A percentile compares a stretch with the other conserved stretches of the same genome.
Conservation (phyloP, 768 basidiomycete genomes). For the Leccinellum albellum region DNA sequence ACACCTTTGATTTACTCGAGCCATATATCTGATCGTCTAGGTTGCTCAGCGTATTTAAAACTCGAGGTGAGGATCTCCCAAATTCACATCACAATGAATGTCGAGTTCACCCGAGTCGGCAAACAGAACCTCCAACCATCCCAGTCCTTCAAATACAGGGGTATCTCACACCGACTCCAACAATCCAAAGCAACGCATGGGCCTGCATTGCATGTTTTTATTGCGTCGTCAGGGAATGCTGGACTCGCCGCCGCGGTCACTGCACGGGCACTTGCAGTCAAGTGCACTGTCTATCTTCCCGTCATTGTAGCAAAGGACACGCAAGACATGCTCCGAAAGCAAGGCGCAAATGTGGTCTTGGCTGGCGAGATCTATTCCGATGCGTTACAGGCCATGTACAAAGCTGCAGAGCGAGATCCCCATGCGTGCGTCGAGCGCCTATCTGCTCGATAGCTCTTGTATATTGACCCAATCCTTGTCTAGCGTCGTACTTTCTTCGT, state of each 20-base stretch:
- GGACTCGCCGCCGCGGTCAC: constrained; percentile 68
- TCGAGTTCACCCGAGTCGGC: neutral
- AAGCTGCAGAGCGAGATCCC: constrained; percentile 40
- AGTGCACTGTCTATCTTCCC: constrained; percentile 69
- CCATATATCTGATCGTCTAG: constrained; percentile 50
- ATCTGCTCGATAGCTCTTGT: neutral
- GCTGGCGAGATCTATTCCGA: constrained; percentile 57
- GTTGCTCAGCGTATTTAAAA: constrained; percentile 61
- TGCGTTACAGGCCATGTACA: constrained; percentile 48
- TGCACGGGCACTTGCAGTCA: constrained; percentile 48
- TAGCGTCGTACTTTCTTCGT: constrained; percentile 69
- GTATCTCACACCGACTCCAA: constrained; percentile 60
- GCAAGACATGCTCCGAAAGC: constrained; percentile 45
- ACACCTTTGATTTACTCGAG: constrained; percentile 65
- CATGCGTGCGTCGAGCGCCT: constrained; percentile 46
- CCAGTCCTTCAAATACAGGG: constrained; percentile 75
- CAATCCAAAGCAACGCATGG: constrained; percentile 50
- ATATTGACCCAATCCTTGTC: neutral
- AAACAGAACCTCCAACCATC: constrained; percentile 68
- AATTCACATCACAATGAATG: neutral
- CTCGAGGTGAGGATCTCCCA: constrained; percentile 53
- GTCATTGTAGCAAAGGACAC: constrained; percentile 47
- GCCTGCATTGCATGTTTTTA: constrained; percentile 53
- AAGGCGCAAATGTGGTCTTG: constrained; percentile 58
- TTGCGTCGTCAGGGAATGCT: constrained; percentile 82